Percentiles rank a stretch among this genome's conserved stretches.
phyloP scores from a whole-genome alignment of 495 filamentous ascomycete species.

The Bryoglossum gracile region DNA sequence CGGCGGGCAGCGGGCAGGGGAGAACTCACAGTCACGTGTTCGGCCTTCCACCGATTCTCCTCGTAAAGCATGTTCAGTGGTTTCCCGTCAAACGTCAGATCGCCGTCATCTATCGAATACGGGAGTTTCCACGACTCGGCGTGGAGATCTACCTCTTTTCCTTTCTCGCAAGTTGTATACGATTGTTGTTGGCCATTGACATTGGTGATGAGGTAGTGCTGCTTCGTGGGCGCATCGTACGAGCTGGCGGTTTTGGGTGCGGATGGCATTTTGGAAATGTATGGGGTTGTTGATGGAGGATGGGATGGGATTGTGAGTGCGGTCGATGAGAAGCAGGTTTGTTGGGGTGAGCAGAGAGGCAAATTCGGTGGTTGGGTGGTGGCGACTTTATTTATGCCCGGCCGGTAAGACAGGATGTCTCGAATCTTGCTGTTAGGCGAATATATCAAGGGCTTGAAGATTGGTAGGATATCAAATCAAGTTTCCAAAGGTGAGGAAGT shows the following conservation, averaged over 20 bases:
- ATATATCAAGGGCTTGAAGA: too few relatives aligned
- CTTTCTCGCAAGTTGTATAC: neutral
- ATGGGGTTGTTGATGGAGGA: neutral
- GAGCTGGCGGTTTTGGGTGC: neutral
- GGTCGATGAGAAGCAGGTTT: neutral
- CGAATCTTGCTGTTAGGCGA: too few relatives aligned
- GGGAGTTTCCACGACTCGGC: slow-evolving; percentile 38
- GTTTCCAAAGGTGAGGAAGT: too few relatives aligned
- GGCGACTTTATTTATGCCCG: too few relatives aligned
- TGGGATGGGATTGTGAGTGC: neutral
- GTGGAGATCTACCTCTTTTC: slow-evolving; percentile 13
- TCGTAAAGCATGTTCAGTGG: slow-evolving; percentile 48
- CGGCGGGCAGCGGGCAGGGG: too few relatives aligned
- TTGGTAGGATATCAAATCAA: too few relatives aligned
- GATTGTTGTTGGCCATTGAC: slow-evolving; percentile 7
- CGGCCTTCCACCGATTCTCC: slow-evolving; percentile 35
- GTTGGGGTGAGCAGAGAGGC: neutral
- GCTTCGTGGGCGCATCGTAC: neutral
- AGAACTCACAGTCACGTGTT: too few relatives aligned
- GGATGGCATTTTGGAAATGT: neutral
- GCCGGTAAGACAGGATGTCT: too few relatives aligned
- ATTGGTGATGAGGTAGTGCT: slow-evolving; percentile 21
- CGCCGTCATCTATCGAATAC: slow-evolving; percentile 48
- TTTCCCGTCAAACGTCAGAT: slow-evolving; percentile 51
- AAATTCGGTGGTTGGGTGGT: neutral